Evolutionary conservation across 2,329 filamentous ascomycete species (phyloP), one percentile per base, ranked within the genome.

Genomic region (Podosphaera xanthii): DNA sequence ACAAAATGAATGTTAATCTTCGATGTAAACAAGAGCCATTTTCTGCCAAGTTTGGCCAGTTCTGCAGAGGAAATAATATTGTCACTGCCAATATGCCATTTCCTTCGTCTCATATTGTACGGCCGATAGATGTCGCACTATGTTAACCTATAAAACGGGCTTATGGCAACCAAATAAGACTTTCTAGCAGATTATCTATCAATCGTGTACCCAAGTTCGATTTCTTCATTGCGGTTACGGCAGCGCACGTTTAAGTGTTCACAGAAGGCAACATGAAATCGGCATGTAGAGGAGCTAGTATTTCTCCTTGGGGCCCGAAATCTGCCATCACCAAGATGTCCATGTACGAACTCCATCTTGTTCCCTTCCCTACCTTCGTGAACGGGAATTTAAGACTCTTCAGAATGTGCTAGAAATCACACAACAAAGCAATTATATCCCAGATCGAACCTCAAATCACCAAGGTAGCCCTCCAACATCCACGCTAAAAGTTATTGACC

Each of bases 21-120:
- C 12, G 55, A 61, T 60, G 42, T 58, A 22, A 54, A 61, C 57
- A 60, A 59, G 72, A 50, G 57, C 52, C 31, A 57, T 22, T n/a
- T n/a, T 49, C 46, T n/a, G 46, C 30, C 14, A 12, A n/a, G 30
- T 49, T 49, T 49, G 12, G 3, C 12, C 49, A 68, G 36, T 69
- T 66, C 61, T 73, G 63, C 61, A 66, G 60, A 58, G 60, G 67
- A 31, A 61, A 71, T 57, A 69, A 72, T 53, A 72, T 74, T 63
- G 69, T 71, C 58, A 67, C 66, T 55, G 64, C 60, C 52, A 35
- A 60, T 33, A 33, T 58, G 33, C 55, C 22, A 46, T 30, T 22
- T 31, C 31, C 44, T n/a, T 58, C 38, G 4, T 58, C 38, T 46
- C 31, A 58, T 38, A 14, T 58, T 14, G 48, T 31, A 31, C 34